Evolutionary conservation across 345 rosid genomes (phyloP).

Genomic region (Aethionema arabicum): DNA sequence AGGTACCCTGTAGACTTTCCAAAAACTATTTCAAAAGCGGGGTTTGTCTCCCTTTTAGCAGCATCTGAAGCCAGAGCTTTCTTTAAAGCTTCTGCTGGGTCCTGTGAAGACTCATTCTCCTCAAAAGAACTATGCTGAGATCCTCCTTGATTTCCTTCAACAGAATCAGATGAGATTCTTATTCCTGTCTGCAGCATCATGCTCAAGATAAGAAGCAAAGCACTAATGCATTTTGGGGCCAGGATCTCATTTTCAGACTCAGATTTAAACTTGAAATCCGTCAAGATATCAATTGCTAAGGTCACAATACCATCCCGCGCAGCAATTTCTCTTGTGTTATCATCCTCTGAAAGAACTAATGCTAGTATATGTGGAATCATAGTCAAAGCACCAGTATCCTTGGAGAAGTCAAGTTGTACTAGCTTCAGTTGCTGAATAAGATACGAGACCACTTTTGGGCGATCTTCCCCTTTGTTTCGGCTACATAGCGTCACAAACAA

Average conservation of each 20-base stretch:
- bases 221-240: slow-evolving; percentile 83
- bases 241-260: slow-evolving; percentile 50
- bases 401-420: slow-evolving; percentile 62
- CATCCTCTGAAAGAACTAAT: slow-evolving; percentile 82
- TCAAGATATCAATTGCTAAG: slow-evolving; percentile 62
- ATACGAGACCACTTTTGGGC: slow-evolving; percentile 64
- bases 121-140: slow-evolving; percentile 49
- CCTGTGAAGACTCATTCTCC: slow-evolving; percentile 41
- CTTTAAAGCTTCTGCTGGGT: slow-evolving; percentile 39
- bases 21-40: slow-evolving; percentile 55
- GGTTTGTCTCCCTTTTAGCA: slow-evolving; percentile 46
- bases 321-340: slow-evolving; percentile 71
- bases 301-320: slow-evolving; percentile 68
- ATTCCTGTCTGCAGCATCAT: slow-evolving; percentile 76
- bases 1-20: slow-evolving; percentile 84
- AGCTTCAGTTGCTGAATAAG: slow-evolving; percentile 89
- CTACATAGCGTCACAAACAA: slow-evolving; percentile 84
- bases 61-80: slow-evolving; percentile 47
- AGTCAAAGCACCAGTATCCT: slow-evolving; percentile 66
- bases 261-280: slow-evolving; percentile 55
- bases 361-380: slow-evolving; percentile 87
- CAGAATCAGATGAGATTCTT: slow-evolving; percentile 46
- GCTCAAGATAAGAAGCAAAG: slow-evolving; percentile 79
- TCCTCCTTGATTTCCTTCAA: slow-evolving; percentile 51
- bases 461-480: slow-evolving; percentile 89